phyloP scores from a whole-genome alignment of 345 rosid genomes.

The Gossypium turneri region DNA sequence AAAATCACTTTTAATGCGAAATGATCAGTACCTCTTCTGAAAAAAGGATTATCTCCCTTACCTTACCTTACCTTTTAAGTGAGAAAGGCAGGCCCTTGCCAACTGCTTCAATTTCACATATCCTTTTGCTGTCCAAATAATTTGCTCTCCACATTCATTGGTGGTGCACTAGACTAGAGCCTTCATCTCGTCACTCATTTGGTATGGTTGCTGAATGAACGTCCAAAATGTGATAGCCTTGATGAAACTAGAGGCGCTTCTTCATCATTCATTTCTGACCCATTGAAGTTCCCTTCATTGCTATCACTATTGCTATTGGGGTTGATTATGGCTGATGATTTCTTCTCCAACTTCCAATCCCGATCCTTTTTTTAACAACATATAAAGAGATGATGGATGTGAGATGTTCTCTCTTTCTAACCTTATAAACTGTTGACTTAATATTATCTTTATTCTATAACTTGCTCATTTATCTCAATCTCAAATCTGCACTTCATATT shows the following conservation, averaged over 20 bases:
- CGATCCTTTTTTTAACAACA: slow-evolving; percentile 48
- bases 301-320: slow-evolving; percentile 44
- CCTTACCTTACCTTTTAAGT: not conserved
- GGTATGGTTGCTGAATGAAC: slow-evolving; percentile 52
- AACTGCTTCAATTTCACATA: not conserved
- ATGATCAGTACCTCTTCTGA: not conserved
- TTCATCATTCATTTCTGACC: slow-evolving; percentile 57
- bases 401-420: slow-evolving; percentile 1
- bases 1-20: not conserved
- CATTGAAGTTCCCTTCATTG: slow-evolving; percentile 26
- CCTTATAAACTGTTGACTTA: not conserved
- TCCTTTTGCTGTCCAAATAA: not conserved
- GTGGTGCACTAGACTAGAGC: not conserved
- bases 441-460: not conserved
- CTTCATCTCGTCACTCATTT: slow-evolving; percentile 24
- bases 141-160: not conserved
- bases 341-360: slow-evolving; percentile 85
- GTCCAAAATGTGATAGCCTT: slow-evolving; percentile 74
- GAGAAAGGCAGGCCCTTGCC: not conserved
- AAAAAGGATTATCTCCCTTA: not conserved
- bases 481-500: not conserved
- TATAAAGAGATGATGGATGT: not conserved
- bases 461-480: not conserved
- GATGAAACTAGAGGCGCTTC: slow-evolving; percentile 80
- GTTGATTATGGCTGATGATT: slow-evolving; percentile 66